Conservation (phyloP, 2,329 filamentous ascomycete genomes). For the Ophiosphaerella herpotricha region DNA sequence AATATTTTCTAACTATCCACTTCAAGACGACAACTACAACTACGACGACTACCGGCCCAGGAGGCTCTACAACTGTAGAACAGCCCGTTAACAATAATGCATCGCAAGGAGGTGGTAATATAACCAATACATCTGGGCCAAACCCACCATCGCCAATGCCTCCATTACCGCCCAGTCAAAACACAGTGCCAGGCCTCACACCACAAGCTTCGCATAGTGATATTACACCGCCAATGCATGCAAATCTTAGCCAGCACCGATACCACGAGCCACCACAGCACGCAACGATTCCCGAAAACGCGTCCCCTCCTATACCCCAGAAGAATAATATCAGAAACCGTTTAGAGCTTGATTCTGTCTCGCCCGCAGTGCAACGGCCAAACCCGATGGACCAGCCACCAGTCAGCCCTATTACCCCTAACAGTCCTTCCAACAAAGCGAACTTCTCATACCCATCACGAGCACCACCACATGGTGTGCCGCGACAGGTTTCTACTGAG, state of each 20-base stretch:
- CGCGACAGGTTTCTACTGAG: constrained; percentile 30
- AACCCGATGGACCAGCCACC: constrained; percentile 33
- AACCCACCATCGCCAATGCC: constrained; percentile 39
- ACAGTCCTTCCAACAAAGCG: constrained; percentile 28
- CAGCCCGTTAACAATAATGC: constrained; percentile 26
- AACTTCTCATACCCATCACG: constrained; percentile 45
- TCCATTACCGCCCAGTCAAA: constrained; percentile 17
- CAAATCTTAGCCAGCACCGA: constrained; percentile 5
- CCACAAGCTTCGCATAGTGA: constrained; percentile 14
- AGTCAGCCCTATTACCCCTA: constrained; percentile 31
- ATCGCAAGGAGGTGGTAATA: constrained; percentile 19
- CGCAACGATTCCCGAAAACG: constrained; percentile 8
- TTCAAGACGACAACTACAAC: constrained; percentile 40
- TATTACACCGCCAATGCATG: constrained; percentile 2
- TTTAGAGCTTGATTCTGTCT: constrained; percentile 41
- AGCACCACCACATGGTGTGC: constrained; percentile 37
- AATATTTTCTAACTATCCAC: neutral
- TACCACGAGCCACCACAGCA: constrained; percentile 3
- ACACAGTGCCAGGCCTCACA: constrained; percentile 16
- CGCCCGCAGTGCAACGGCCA: constrained; percentile 38
- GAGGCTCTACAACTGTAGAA: constrained; percentile 40
- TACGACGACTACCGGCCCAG: constrained; percentile 41
- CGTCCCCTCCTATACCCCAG: constrained; percentile 40
- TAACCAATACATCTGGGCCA: constrained; percentile 40
- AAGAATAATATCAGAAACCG: constrained; percentile 43